Conservation (phyloP, 2,329 filamentous ascomycete species). For the Fusarium chaquense region DNA sequence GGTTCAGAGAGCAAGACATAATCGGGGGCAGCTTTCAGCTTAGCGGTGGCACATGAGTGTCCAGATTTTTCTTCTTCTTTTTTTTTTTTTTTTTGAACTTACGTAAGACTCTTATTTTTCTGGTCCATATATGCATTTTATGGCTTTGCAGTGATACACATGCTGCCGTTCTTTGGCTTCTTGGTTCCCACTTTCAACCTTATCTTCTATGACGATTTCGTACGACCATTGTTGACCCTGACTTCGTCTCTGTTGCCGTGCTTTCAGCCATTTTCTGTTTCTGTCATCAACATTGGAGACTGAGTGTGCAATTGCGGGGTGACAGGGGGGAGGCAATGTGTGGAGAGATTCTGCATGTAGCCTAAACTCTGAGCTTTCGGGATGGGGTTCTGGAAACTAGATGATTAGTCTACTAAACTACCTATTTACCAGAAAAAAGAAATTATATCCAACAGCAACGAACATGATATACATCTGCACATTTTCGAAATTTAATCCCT, state of each 20-base stretch:
- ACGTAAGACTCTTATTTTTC: too few species aligned
- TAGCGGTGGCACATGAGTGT: conserved; percentile 24
- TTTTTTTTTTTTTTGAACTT: neutral
- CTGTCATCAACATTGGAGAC: conserved; percentile 3
- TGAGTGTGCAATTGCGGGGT: conserved; percentile 27
- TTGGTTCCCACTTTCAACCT: neutral
- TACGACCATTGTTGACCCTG: neutral
- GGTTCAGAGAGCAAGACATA: conserved; percentile 18
- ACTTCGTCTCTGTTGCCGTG: neutral
- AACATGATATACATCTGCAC: neutral
- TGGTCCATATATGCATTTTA: too few species aligned
- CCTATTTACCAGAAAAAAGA: neutral
- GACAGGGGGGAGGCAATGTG: conserved; percentile 10
- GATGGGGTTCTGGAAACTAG: neutral
- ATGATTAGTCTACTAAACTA: too few species aligned
- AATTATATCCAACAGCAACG: neutral
- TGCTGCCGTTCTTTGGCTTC: neutral
- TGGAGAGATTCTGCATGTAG: conserved; percentile 6
- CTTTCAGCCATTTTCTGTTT: conserved; percentile 4
- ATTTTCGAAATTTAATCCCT: neutral
- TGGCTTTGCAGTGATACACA: neutral
- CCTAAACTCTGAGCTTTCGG: neutral
- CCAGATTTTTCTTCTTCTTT: conserved; percentile 1
- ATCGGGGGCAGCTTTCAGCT: conserved; percentile 9
- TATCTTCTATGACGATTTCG: neutral